Percentiles rank a stretch among this genome's conserved stretches.
Conservation (phyloP, 2,329 filamentous ascomycete species). For the Arthrobotrys musiformis region DNA sequence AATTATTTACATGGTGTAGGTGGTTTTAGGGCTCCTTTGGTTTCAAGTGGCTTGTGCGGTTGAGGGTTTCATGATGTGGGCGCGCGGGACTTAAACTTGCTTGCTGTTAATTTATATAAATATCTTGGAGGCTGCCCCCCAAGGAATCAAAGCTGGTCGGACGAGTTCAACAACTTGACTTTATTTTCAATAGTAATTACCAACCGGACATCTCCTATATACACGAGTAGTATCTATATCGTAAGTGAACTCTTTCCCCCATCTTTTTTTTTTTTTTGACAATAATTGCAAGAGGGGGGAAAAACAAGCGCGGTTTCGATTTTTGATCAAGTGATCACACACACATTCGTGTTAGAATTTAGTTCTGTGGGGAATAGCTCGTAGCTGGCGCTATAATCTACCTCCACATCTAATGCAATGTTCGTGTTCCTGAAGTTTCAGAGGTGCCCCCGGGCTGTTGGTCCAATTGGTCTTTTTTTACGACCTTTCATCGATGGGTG, state of each 20-base stretch:
- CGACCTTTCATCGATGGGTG: constrained; percentile 8
- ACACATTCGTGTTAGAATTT: neutral
- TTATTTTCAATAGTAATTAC: neutral
- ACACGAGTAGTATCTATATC: neutral
- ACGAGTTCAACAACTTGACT: neutral
- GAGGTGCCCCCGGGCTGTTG: constrained; percentile 29
- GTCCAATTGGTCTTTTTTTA: no score
- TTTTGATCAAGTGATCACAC: constrained; percentile 21
- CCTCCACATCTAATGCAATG: constrained; percentile 52
- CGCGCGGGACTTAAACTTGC: neutral
- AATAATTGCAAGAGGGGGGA: no score
- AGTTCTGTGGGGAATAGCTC: constrained; percentile 1
- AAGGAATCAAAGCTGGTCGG: neutral
- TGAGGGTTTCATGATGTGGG: constrained; percentile 21
- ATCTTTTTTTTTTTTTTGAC: no score
- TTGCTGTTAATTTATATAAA: constrained; percentile 22
- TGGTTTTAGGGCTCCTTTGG: neutral
- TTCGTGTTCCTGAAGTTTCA: constrained; percentile 55
- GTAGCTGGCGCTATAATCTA: neutral
- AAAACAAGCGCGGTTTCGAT: neutral
- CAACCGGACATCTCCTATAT: neutral
- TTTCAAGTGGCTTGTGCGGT: constrained; percentile 7
- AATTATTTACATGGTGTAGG: constrained; percentile 18
- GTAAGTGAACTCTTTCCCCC: neutral
- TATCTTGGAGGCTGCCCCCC: constrained; percentile 20